Percentiles rank a stretch among this genome's conserved stretches.
These are phyloP conservation scores for Volvox carteri DNA, from an alignment of 163 green algal genomes.

Conservation along the genomic window DNA sequence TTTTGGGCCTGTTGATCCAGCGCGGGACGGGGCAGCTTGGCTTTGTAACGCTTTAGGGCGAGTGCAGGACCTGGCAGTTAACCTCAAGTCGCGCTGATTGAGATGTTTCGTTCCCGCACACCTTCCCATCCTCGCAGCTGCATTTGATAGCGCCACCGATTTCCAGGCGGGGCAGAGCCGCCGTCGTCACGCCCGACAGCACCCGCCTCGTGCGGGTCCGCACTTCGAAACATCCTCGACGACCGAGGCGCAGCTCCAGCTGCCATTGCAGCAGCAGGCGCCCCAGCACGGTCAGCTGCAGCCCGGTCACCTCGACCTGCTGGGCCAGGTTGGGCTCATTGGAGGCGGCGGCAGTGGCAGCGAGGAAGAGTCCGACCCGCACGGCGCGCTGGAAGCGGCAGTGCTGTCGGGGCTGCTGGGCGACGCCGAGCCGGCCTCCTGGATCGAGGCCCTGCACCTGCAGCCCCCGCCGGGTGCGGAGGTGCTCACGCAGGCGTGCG, in stretches of 20 bases:
- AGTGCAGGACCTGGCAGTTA: too few relatives aligned
- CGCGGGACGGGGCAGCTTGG: too few relatives aligned
- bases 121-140: background rate
- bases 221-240: too few relatives aligned
- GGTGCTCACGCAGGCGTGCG: conserved; percentile 58
- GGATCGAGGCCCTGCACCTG: conserved; percentile 53
- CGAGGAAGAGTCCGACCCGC: background rate
- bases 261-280: background rate
- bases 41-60: too few relatives aligned
- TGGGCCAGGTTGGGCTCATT: background rate
- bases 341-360: background rate
- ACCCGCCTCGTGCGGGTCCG: too few relatives aligned
- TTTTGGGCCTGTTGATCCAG: too few relatives aligned
- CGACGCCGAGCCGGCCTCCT: conserved; percentile 32
- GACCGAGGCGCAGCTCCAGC: background rate
- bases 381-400: conserved; percentile 40
- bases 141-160: conserved; percentile 19
- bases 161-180: background rate
- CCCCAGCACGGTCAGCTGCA: background rate
- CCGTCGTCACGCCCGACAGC: background rate
- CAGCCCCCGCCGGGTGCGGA: conserved; percentile 48
- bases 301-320: background rate
- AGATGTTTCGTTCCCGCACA: too few relatives aligned
- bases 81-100: too few relatives aligned
- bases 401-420: conserved; percentile 42